These are phyloP conservation scores for Lavandula angustifolia DNA, from an alignment of 257 asterid species.

Conservation along the genomic window DNA sequence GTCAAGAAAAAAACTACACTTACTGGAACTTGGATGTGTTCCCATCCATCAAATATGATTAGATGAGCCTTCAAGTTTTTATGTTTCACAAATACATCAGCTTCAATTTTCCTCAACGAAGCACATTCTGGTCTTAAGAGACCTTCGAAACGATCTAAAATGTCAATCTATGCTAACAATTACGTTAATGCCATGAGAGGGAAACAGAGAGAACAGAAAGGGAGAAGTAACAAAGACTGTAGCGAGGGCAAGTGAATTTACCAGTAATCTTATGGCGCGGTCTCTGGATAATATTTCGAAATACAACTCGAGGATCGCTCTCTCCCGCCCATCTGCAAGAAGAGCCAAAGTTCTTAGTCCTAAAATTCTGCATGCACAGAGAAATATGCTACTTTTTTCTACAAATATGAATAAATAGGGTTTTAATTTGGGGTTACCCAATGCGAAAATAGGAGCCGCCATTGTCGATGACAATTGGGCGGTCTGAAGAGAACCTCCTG, in stretches of 20 bases:
- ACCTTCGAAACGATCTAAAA: neutral
- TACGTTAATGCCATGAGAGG: neutral
- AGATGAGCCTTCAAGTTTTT: neutral
- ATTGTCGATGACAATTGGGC: conserved; percentile 96
- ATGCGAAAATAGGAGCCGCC: conserved; percentile 95
- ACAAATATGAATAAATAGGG: conserved; percentile 24
- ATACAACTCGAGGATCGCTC: conserved; percentile 85
- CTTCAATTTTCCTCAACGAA: neutral
- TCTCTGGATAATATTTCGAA: conserved; percentile 94
- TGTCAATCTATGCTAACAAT: no score
- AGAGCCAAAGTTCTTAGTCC: conserved; percentile 21
- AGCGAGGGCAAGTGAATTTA: conserved; percentile 22
- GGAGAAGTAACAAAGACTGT: neutral
- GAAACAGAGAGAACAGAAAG: neutral
- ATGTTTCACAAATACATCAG: neutral
- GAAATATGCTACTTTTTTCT: neutral
- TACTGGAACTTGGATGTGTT: neutral
- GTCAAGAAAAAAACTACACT: neutral
- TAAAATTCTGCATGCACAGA: conserved; percentile 1
- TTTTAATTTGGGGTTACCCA: conserved; percentile 54
- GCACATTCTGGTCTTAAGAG: neutral
- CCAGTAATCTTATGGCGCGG: conserved; percentile 97
- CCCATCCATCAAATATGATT: neutral
- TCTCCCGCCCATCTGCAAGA: conserved; percentile 92
- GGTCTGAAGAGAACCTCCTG: conserved; percentile 56